Conservation (phyloP, 805 yeast species). For the Clavispora carvajalis region DNA sequence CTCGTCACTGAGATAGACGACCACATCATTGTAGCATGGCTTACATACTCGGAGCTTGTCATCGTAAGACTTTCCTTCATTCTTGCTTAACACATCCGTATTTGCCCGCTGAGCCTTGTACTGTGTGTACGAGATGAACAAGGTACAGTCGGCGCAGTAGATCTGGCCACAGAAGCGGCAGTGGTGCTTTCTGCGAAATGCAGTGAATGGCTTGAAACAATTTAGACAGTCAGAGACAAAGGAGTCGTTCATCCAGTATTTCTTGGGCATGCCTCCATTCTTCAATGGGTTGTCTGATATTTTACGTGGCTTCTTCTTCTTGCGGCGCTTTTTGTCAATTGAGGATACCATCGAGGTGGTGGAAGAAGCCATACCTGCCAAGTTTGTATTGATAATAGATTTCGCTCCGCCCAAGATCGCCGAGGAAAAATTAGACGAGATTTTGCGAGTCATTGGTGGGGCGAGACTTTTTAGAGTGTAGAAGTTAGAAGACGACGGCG, state of each 20-base stretch:
- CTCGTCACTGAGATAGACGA: constrained; percentile 64
- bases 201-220: constrained; percentile 74
- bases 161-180: constrained; percentile 96
- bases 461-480: constrained; percentile 21
- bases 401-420: constrained; percentile 36
- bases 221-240: constrained; percentile 83
- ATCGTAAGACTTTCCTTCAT: constrained; percentile 35
- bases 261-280: constrained; percentile 55
- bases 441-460: constrained; percentile 16
- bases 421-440: constrained; percentile 28
- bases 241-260: constrained; percentile 96
- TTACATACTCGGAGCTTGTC: constrained; percentile 76
- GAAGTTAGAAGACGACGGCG: constrained; percentile 24
- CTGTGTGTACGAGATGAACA: constrained; percentile 56
- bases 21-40: constrained; percentile 70
- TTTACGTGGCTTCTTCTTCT: constrained; percentile 24
- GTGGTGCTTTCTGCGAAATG: constrained; percentile 89
- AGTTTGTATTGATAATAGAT: constrained; percentile 25
- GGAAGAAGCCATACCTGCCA: constrained; percentile 24
- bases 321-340: constrained; percentile 15
- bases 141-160: constrained; percentile 80
- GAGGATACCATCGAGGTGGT: constrained; percentile 24
- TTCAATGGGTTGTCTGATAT: constrained; percentile 39
- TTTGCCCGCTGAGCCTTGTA: constrained; percentile 33
- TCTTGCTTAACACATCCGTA: constrained; percentile 8